Evolutionary conservation across 1,284 basidiomycete genomes (phyloP).

Genomic region (Puccinia polysora): DNA sequence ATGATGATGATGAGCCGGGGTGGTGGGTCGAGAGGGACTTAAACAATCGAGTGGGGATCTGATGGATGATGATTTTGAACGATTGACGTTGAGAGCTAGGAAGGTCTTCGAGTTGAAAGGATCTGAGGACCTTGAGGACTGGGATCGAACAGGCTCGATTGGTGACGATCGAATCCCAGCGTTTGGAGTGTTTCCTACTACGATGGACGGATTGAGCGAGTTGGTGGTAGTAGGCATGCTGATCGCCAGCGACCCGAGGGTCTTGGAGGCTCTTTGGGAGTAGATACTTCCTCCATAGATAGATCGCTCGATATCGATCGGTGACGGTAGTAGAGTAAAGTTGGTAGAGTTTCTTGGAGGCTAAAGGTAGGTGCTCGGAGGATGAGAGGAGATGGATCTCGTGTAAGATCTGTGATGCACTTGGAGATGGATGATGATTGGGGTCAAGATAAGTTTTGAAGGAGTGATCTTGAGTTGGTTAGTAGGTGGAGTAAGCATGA

Average conservation of each 20-base stretch:
- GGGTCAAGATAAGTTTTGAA: too few relatives aligned
- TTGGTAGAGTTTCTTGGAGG: conserved; percentile 1
- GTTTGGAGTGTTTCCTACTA: too few relatives aligned
- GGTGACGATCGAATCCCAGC: conserved; percentile 13
- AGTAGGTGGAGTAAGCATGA: too few relatives aligned
- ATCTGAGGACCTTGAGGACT: conserved; percentile 20
- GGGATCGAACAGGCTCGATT: conserved; percentile 25
- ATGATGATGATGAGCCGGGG: background rate
- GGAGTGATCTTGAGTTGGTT: too few relatives aligned
- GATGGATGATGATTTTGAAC: background rate
- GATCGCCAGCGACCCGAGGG: too few relatives aligned
- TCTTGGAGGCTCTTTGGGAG: background rate
- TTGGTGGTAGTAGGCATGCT: too few relatives aligned
- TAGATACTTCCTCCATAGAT: conserved; percentile 32
- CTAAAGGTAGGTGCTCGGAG: conserved; percentile 22
- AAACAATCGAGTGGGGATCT: conserved; percentile 30
- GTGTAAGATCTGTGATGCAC: conserved; percentile 29
- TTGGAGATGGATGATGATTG: too few relatives aligned
- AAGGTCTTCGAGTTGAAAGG: conserved; percentile 3
- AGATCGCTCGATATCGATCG: conserved; percentile 19
- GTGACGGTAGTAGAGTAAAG: conserved; percentile 4
- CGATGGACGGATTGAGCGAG: too few relatives aligned
- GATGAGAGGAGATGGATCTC: conserved; percentile 34
- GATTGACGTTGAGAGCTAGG: background rate
- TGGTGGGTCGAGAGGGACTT: conserved; percentile 4